These are phyloP conservation scores for Leccinum imitatum DNA, from an alignment of 768 basidiomycete genomes.

Conservation along the genomic window DNA sequence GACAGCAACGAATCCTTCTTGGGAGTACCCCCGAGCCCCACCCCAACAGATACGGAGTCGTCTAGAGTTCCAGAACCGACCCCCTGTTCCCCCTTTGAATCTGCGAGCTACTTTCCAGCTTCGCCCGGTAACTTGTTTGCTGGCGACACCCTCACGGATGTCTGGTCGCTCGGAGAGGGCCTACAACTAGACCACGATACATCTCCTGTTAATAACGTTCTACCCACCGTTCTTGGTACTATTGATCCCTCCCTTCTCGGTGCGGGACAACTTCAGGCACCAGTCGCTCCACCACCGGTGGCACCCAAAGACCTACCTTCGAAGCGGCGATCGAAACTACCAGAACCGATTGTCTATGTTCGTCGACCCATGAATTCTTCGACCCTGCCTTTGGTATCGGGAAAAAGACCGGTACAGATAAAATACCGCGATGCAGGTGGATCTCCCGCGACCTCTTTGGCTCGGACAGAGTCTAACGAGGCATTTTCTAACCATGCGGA, in stretches of 20 bases:
- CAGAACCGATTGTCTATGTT: slow-evolving; percentile 31
- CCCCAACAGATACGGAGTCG: background rate
- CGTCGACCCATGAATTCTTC: slow-evolving; percentile 29
- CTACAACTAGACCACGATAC: background rate
- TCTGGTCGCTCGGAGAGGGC: slow-evolving; percentile 11
- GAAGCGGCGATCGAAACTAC: slow-evolving; percentile 14
- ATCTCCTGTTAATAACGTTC: background rate
- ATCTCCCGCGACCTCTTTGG: slow-evolving; percentile 1
- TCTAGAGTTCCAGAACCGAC: background rate
- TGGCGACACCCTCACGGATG: background rate
- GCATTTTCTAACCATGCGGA: background rate
- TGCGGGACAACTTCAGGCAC: slow-evolving; percentile 5
- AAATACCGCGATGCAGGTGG: slow-evolving; percentile 27
- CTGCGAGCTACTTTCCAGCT: background rate
- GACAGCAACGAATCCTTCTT: slow-evolving; percentile 22
- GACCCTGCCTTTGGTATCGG: slow-evolving; percentile 16
- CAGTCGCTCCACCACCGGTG: background rate
- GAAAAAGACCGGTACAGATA: slow-evolving; percentile 30
- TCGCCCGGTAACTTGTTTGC: slow-evolving; percentile 9
- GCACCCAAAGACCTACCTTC: background rate
- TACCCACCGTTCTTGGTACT: slow-evolving; percentile 12
- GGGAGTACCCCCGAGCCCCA: slow-evolving; percentile 30
- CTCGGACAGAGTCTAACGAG: background rate
- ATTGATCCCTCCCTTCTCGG: slow-evolving; percentile 34
- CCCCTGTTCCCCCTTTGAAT: background rate